A percentile compares a stretch with the other conserved stretches of the same genome.
Evolutionary conservation across 164 flowering plant species (phyloP).

Genomic region (Annona cherimola): DNA sequence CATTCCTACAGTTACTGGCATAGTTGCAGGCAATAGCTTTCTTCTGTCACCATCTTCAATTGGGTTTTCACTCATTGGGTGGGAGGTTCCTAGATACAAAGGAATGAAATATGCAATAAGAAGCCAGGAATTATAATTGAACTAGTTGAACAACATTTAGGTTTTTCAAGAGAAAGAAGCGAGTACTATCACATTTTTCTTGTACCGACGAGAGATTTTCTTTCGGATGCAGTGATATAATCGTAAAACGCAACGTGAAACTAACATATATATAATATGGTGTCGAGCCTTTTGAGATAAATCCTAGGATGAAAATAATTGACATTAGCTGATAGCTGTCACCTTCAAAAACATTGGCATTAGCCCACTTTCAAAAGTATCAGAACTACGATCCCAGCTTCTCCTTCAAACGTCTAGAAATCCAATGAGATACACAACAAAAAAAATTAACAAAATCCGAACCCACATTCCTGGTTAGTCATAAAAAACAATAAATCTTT

Average conservation of each 20-base stretch:
- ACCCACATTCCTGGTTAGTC: too few relatives aligned
- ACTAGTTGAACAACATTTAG: neutral
- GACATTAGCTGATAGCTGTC: too few relatives aligned
- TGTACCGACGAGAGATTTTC: neutral
- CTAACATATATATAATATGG: neutral
- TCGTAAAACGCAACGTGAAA: neutral
- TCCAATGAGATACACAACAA: too few relatives aligned
- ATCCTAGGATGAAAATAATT: neutral
- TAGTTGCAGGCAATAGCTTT: constrained; percentile 12
- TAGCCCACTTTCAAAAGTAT: too few relatives aligned
- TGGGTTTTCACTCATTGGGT: constrained; percentile 23
- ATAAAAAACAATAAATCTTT: too few relatives aligned
- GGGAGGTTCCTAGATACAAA: constrained; percentile 32
- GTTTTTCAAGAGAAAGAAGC: neutral
- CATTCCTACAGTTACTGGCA: neutral
- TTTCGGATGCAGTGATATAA: neutral
- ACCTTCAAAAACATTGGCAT: too few relatives aligned
- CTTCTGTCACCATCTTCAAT: constrained; percentile 23
- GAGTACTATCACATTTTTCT: neutral
- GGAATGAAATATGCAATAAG: neutral
- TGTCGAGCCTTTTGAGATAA: neutral
- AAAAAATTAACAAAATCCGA: too few relatives aligned
- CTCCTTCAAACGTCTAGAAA: too few relatives aligned
- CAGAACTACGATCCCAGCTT: too few relatives aligned
- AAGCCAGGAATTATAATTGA: neutral